Conservation (phyloP, 2,329 filamentous ascomycete genomes). For the Colletotrichum lini region DNA sequence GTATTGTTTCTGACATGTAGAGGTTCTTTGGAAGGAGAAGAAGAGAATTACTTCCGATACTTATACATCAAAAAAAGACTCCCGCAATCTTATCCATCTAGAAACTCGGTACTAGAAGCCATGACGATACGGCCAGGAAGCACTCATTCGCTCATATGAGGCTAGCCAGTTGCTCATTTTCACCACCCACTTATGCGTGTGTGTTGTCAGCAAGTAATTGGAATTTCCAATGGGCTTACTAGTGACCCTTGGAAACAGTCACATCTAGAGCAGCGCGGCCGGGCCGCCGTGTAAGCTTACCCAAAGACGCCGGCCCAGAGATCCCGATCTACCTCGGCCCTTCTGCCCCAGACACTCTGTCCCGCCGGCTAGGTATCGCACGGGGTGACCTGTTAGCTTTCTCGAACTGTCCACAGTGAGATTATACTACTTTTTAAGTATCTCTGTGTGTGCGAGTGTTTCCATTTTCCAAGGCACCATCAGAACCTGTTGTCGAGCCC, state of each 20-base stretch:
- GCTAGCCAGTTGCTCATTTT: not conserved
- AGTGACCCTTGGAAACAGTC: not conserved
- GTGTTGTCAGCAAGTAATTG: conserved; percentile 13
- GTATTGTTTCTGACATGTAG: not conserved
- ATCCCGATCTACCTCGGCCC: not conserved
- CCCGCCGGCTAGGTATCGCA: not conserved
- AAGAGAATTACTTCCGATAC: not conserved
- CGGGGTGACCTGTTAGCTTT: not conserved
- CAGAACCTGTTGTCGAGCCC: not conserved
- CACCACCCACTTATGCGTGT: not conserved
- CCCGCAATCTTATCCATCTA: no score
- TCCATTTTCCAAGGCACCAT: not conserved
- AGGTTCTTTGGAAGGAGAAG: not conserved
- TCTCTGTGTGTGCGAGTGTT: no score
- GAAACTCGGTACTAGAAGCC: not conserved
- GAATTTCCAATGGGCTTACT: not conserved
- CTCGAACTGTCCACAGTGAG: no score
- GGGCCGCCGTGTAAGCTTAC: not conserved
- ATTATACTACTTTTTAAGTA: no score
- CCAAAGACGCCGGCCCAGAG: not conserved
- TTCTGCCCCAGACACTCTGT: not conserved
- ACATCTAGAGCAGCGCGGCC: not conserved
- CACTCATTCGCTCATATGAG: not conserved
- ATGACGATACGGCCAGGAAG: not conserved
- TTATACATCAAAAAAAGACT: not conserved